phyloP scores from a whole-genome alignment of 768 basidiomycete genomes.

The Amylocystis lapponica region DNA sequence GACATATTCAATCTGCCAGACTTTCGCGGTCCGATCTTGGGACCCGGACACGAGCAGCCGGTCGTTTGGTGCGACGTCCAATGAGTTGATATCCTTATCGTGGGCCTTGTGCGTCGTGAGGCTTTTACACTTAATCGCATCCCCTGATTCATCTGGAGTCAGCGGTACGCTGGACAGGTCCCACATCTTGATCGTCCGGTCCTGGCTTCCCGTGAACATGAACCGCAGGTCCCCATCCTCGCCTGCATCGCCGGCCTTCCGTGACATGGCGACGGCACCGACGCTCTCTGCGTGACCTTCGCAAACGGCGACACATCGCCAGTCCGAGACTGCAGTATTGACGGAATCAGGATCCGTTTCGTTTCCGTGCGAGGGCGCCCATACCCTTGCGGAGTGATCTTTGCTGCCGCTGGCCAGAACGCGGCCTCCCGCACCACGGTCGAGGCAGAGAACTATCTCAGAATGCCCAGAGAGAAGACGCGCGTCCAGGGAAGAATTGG shows the following conservation, averaged over 20 bases:
- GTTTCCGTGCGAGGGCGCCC: slow-evolving; percentile 41
- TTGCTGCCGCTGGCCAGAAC: slow-evolving; percentile 90
- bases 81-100: slow-evolving; percentile 97
- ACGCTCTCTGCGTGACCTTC: slow-evolving; percentile 94
- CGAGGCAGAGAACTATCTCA: slow-evolving; percentile 87
- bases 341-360: background rate
- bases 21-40: slow-evolving; percentile 91
- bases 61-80: slow-evolving; percentile 91
- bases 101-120: slow-evolving; percentile 87
- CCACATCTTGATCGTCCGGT: slow-evolving; percentile 99
- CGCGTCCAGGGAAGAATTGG: slow-evolving; percentile 68
- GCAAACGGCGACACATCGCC: slow-evolving; percentile 78
- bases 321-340: slow-evolving; percentile 29
- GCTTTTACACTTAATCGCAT: slow-evolving; percentile 54
- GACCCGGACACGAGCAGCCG: slow-evolving; percentile 86
- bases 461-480: slow-evolving; percentile 84
- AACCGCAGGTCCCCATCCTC: slow-evolving; percentile 40
- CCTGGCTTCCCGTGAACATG: slow-evolving; percentile 94
- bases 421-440: slow-evolving; percentile 57
- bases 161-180: slow-evolving; percentile 55
- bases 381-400: slow-evolving; percentile 82
- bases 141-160: slow-evolving; percentile 3
- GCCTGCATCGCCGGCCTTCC: slow-evolving; percentile 32
- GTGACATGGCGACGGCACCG: slow-evolving; percentile 84
- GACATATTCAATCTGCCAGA: slow-evolving; percentile 70